phyloP scores from a whole-genome alignment of 148 eudicot genomes.

The Cornus florida region DNA sequence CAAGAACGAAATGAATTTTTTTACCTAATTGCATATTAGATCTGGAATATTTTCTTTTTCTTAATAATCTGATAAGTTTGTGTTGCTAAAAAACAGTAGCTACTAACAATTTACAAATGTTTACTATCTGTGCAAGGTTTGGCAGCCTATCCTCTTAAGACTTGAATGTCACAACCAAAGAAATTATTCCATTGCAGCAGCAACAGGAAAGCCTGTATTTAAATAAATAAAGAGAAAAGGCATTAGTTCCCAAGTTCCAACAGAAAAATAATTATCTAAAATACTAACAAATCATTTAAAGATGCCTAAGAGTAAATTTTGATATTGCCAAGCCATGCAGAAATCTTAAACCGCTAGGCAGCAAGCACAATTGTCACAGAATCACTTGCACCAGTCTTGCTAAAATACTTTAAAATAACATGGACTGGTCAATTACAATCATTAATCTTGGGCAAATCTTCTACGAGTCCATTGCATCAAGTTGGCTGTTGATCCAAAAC shows the following conservation, averaged over 20 bases:
- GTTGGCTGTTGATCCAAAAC: too few relatives aligned
- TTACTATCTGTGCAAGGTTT: background rate
- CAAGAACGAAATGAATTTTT: background rate
- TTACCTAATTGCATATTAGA: constrained; percentile 1
- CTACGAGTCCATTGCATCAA: too few relatives aligned
- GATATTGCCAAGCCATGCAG: too few relatives aligned
- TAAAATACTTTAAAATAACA: too few relatives aligned
- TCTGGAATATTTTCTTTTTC: background rate
- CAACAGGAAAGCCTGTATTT: background rate
- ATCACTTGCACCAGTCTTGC: too few relatives aligned
- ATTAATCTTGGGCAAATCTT: too few relatives aligned
- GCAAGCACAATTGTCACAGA: too few relatives aligned
- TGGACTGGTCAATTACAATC: too few relatives aligned
- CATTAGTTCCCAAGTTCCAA: background rate
- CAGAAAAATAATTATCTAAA: too few relatives aligned
- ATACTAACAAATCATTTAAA: background rate
- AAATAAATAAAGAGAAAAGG: background rate
- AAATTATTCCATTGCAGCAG: background rate
- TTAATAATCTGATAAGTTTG: background rate
- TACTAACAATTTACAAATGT: constrained; percentile 4
- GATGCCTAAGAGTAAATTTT: background rate
- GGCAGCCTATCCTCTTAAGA: background rate
- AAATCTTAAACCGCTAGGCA: too few relatives aligned
- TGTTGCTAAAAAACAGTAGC: background rate
- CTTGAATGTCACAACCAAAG: background rate